These are phyloP conservation scores for Geotrichum armillariae DNA, from an alignment of 1,139 yeast species.

Conservation along the genomic window DNA sequence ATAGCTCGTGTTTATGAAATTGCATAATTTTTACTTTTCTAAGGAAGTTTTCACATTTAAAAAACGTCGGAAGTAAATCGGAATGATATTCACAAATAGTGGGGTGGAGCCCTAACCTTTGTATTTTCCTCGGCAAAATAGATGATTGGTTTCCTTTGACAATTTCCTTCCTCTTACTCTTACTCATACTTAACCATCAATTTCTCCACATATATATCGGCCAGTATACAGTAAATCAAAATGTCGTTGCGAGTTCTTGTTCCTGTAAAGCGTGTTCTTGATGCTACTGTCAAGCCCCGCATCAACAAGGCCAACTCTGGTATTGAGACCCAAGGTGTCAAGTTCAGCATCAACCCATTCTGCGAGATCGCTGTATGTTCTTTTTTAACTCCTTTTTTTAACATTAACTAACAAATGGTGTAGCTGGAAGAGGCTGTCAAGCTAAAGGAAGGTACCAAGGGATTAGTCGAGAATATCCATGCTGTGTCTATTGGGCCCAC, in stretches of 20 bases:
- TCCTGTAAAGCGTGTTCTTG: conserved; percentile 94
- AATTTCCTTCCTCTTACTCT: not conserved
- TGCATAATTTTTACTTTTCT: conserved; percentile 5
- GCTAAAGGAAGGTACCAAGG: conserved; percentile 67
- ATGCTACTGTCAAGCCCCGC: conserved; percentile 90
- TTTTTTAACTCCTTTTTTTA: not conserved
- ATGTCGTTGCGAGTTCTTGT: conserved; percentile 67
- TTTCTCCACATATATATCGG: not conserved
- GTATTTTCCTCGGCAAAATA: not conserved
- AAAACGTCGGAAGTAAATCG: not conserved
- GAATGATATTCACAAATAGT: not conserved
- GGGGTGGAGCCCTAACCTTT: not conserved
- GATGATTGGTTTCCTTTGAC: not conserved
- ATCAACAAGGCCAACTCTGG: conserved; percentile 85
- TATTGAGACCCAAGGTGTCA: conserved; percentile 86
- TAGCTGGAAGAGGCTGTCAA: conserved; percentile 80
- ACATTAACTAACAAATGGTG: not conserved
- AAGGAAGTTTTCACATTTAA: not conserved
- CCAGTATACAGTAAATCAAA: not conserved
- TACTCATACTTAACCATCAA: not conserved
- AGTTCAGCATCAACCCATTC: conserved; percentile 93
- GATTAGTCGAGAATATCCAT: conserved; percentile 77
- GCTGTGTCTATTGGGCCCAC: conserved; percentile 91
- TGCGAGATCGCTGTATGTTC: conserved; percentile 79
- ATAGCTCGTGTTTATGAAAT: not conserved